phyloP scores from a whole-genome alignment of 1,284 basidiomycete genomes.

The Mycosarcoma maydis region DNA sequence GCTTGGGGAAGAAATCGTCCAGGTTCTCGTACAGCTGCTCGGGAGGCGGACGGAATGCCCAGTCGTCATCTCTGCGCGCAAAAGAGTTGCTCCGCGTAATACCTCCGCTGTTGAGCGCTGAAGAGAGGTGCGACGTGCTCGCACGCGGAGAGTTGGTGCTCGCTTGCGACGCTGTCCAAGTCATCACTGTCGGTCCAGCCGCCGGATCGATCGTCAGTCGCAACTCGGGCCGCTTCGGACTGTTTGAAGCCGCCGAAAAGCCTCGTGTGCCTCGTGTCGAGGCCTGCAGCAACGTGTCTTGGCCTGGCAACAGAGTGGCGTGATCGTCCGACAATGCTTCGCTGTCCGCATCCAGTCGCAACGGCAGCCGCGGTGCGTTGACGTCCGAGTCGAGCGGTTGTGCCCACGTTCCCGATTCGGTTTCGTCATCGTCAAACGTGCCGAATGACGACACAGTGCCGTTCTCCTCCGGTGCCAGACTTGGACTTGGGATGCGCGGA shows the following conservation, averaged over 20 bases:
- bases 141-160: slow-evolving; percentile 19
- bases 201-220: slow-evolving; percentile 54
- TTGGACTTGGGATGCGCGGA: slow-evolving; percentile 16
- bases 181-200: slow-evolving; percentile 26
- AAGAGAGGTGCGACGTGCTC: slow-evolving; percentile 20
- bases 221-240: slow-evolving; percentile 54
- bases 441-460: slow-evolving; percentile 53
- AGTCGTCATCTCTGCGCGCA: slow-evolving; percentile 61
- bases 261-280: slow-evolving; percentile 7
- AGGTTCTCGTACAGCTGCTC: slow-evolving; percentile 94
- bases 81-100: slow-evolving; percentile 57
- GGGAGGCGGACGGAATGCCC: slow-evolving; percentile 82
- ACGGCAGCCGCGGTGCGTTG: slow-evolving; percentile 33
- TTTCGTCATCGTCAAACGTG: slow-evolving; percentile 57
- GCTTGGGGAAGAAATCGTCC: slow-evolving; percentile 93
- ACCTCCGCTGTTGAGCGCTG: slow-evolving; percentile 29
- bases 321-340: slow-evolving; percentile 23
- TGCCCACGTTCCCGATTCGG: slow-evolving; percentile 61
- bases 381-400: slow-evolving; percentile 55
- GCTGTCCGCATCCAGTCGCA: slow-evolving; percentile 16
- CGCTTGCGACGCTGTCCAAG: slow-evolving; percentile 4
- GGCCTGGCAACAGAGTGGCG: slow-evolving; percentile 33
- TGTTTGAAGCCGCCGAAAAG: slow-evolving; percentile 7
- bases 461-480: slow-evolving; percentile 40
- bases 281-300: slow-evolving; percentile 23